Evolutionary conservation across 331 rosid species (phyloP), one percentile per base, ranked within the genome.

Genomic region (Acacia concinna): DNA sequence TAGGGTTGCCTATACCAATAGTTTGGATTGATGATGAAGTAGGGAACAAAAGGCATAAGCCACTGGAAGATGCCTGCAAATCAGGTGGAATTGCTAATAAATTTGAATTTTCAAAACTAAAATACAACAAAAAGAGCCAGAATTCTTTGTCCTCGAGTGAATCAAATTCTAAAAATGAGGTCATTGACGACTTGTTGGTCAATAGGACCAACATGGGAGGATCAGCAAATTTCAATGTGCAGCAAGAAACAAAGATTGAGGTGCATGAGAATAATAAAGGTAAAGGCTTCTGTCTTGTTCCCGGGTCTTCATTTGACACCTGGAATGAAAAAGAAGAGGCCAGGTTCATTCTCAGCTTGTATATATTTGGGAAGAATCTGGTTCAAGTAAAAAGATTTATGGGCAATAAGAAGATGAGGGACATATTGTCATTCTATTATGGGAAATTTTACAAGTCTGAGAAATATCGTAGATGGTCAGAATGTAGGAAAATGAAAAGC

Each of bases 281-380:
- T 34, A 79, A 78, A 72, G 86, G 87, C 20, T 70, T 67, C 49
- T 23, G 30, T 75, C 87, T 85, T 6, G 97, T 95, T 83, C 99
- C 98, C 5, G 99, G 94, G 46, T 78, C 87, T 77, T 85, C 72
- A 21, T 81, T 84, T 68, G 90, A 76, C 52, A 37, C 73, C 63
- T 93, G 94, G 98, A 88, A 77, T 86, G 89, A 83, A 69, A 79
- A 71, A 51, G 99, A 95, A 85, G 92, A 91, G 87, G 87, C 86
- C 30, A 52, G 91, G 83, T 90, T 95, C 65, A 84, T 89, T 85
- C 97, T 95, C 66, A 93, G 96, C 51, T 82, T 95, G 77, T 93
- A 91, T 83, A 85, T 95, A 78, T 95, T 91, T 73, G 98, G 96
- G 74, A 95, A 93, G 89, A 88, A 89, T 86, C 92, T 95, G 69